Base-by-base conservation (phyloP, 2,329 filamentous ascomycete genomes). In the Aspergillaceae sp. region DNA sequence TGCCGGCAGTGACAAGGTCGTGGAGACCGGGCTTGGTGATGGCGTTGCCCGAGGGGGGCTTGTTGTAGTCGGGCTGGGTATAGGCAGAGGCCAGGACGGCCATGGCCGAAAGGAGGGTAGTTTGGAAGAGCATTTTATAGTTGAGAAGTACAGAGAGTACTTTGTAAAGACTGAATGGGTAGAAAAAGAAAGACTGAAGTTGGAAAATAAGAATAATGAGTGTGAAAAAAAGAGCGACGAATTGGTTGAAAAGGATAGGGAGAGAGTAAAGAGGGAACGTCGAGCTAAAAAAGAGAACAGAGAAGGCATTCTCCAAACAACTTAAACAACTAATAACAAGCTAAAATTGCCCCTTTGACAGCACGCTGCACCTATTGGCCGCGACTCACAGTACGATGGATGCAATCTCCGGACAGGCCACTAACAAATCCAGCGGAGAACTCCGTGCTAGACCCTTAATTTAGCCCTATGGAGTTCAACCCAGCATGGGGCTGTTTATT, bases 1-100 rank as follows among this genome's bases (percentile, higher is more conserved):
- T 59, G 63, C 77, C 78, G 49, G 65, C 77, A n/a, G 74, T 73
- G 45, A 83, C 77, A 45, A 74, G 61, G 61, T 75, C 67, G 58
- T 71, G 67, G 53, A 78, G 62, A 46, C 72, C 68, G 30, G 78
- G 80, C 26, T 60, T 63, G 51, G 55, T 55, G 66, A 82, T 76
- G 43, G 79, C 66, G 63, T 83, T 83, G 58, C 77, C 79, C 43
- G 46, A 44, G 33, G 68, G 68, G 19, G 38, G 3, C 49, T 64
- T 48, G 45, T 37, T 47, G 64, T 64, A 64, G 56, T 70, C 57
- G 50, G 67, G 65, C 33, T 54, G 26, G 43, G 60, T 65, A 61
- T 61, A 56, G 50, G 67, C 66, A 44, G 67, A 58, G 42, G 61
- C 66, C 42, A 67, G 47, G 54, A 67, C 66, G 51, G 57, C 60